Conservation (phyloP, 768 basidiomycete genomes). For the Neoboletus subvelutipes region DNA sequence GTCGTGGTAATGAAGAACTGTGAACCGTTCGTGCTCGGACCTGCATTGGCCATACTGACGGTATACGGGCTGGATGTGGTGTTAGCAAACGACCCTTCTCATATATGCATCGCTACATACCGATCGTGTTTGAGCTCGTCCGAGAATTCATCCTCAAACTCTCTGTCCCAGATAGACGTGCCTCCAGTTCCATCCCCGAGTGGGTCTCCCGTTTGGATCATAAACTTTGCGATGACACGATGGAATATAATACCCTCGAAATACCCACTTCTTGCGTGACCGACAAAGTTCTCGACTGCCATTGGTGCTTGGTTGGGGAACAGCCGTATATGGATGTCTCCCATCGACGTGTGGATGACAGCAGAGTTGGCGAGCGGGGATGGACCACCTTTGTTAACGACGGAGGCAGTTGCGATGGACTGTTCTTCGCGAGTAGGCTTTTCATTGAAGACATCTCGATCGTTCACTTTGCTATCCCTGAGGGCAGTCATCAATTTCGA, state of each 20-base stretch:
- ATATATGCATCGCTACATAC: constrained; percentile 37
- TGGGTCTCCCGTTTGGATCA: constrained; percentile 96
- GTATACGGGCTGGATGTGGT: constrained; percentile 74
- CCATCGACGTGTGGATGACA: constrained; percentile 92
- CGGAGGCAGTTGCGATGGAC: constrained; percentile 68
- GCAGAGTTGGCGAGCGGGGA: constrained; percentile 76
- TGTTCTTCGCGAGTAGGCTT: constrained; percentile 96
- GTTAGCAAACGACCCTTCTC: constrained; percentile 3
- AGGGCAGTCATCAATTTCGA: not conserved
- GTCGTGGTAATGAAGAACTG: constrained; percentile 99
- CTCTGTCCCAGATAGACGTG: constrained; percentile 82
- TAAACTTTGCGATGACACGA: constrained; percentile 97
- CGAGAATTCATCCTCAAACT: constrained; percentile 93
- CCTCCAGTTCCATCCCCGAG: constrained; percentile 95
- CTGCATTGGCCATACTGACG: constrained; percentile 93
- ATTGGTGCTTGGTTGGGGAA: constrained; percentile 94
- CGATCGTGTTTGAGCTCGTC: constrained; percentile 89
- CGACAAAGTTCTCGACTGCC: constrained; percentile 97
- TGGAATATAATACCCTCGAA: constrained; percentile 96
- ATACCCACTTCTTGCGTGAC: constrained; percentile 84
- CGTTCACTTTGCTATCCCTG: constrained; percentile 83
- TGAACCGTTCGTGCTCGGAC: constrained; percentile 87
- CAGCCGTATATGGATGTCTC: constrained; percentile 86
- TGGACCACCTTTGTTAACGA: constrained; percentile 49
- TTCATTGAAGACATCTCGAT: constrained; percentile 98